Evolutionary conservation across 768 basidiomycete genomes (phyloP).

Genomic region (Xerocomellus intermedius): DNA sequence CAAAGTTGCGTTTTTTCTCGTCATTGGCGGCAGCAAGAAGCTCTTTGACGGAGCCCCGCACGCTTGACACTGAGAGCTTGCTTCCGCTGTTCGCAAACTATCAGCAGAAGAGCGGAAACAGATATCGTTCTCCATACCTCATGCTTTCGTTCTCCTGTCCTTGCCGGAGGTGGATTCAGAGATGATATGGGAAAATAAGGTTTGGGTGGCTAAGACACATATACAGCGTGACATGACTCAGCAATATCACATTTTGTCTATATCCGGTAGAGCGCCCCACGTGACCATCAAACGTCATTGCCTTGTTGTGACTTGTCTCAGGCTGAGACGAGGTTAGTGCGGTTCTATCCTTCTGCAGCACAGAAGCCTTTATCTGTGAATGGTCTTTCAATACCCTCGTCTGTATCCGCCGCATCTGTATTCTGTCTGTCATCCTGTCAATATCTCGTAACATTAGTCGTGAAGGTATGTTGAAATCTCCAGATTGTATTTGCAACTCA

Average conservation of each 20-base stretch:
- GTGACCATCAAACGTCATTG: constrained; percentile 23
- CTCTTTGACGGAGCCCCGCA: constrained; percentile 96
- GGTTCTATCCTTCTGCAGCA: constrained; percentile 1
- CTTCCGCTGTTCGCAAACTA: constrained; percentile 34
- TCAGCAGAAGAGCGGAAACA: not conserved
- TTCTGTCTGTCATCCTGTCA: not conserved
- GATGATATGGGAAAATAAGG: constrained; percentile 29
- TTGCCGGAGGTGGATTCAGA: constrained; percentile 15
- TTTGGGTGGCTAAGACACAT: constrained; percentile 31
- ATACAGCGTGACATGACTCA: constrained; percentile 37
- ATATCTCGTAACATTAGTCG: not conserved
- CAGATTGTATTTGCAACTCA: constrained; percentile 3
- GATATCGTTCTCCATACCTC: constrained; percentile 23
- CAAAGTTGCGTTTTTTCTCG: constrained; percentile 91
- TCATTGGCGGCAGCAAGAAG: constrained; percentile 79
- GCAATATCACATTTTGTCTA: constrained; percentile 11
- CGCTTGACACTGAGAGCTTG: constrained; percentile 99
- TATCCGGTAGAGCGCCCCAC: not conserved
- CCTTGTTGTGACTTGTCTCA: too few species aligned
- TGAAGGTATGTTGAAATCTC: constrained; percentile 6
- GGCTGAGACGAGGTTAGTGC: constrained; percentile 5
- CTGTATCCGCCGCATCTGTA: not conserved
- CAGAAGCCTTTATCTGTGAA: constrained; percentile 10
- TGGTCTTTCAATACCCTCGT: constrained; percentile 5
- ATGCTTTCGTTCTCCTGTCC: constrained; percentile 27